Conservation (phyloP, 75 land plant species). For the Pinus taeda region DNA sequence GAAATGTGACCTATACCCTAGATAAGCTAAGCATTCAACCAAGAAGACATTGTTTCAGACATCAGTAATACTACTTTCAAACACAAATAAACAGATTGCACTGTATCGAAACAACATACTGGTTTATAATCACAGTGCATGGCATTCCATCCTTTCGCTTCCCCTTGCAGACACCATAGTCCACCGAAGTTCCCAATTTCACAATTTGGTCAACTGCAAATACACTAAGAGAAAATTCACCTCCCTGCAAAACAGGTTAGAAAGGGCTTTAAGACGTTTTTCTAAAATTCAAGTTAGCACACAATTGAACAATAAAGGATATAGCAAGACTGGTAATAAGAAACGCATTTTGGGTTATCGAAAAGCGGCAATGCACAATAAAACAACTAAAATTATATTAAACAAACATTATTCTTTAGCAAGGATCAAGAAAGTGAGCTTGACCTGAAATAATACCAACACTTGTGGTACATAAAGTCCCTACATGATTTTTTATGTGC, state of each 20-base stretch:
- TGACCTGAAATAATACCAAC: not conserved
- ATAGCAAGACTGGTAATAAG: not conserved
- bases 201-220: conserved; percentile 59
- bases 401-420: not conserved
- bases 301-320: not conserved
- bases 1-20: too few species aligned
- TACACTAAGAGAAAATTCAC: conserved; percentile 66
- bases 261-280: conserved; percentile 3
- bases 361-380: not conserved
- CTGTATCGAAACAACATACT: conserved; percentile 20
- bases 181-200: conserved; percentile 76
- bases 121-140: conserved; percentile 74
- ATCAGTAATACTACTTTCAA: too few species aligned
- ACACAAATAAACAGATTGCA: too few species aligned
- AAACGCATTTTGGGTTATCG: not conserved
- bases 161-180: conserved; percentile 87
- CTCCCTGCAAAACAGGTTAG: conserved; percentile 45
- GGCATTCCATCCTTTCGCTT: conserved; percentile 73
- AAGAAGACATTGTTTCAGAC: too few species aligned
- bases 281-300: not conserved
- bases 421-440: not conserved
- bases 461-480: not conserved
- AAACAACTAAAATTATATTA: not conserved
- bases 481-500: not conserved
- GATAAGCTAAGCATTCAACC: too few species aligned